These are phyloP conservation scores for Penicillium longicatenatum DNA, from an alignment of 495 filamentous ascomycete species.

Conservation along the genomic window DNA sequence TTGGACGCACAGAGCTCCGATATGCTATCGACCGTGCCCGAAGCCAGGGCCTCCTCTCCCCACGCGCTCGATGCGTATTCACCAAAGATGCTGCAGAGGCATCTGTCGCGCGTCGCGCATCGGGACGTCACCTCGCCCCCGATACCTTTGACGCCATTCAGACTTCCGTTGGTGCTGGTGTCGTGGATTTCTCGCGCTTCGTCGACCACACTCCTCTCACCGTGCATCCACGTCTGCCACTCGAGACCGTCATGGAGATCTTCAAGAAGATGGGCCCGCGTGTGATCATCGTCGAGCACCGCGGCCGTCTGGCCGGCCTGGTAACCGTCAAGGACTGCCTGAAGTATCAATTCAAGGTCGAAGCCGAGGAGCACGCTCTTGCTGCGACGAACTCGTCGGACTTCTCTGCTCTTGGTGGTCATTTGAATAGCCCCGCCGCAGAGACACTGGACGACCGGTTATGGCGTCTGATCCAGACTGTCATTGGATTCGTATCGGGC, in stretches of 20 bases:
- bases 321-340: constrained; percentile 97
- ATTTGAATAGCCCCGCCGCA: constrained; percentile 23
- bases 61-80: constrained; percentile 78
- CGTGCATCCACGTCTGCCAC: constrained; percentile 85
- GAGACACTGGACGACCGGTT: constrained; percentile 62
- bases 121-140: constrained; percentile 40
- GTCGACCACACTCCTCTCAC: constrained; percentile 89
- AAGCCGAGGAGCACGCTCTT: constrained; percentile 78
- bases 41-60: constrained; percentile 67
- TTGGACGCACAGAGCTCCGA: constrained; percentile 89
- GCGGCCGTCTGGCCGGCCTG: constrained; percentile 76
- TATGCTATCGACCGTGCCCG: constrained; percentile 90
- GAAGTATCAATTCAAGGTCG: constrained; percentile 96
- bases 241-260: constrained; percentile 98
- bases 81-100: constrained; percentile 58
- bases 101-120: constrained; percentile 38
- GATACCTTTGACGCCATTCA: constrained; percentile 68
- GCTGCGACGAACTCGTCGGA: constrained; percentile 49
- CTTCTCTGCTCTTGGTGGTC: constrained; percentile 33
- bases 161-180: constrained; percentile 53
- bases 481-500: constrained; percentile 35
- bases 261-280: constrained; percentile 98
- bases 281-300: constrained; percentile 90
- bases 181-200: constrained; percentile 83
- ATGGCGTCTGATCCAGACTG: constrained; percentile 63